phyloP scores from a whole-genome alignment of 1,139 yeast species.

The Diutina neorugosa region DNA sequence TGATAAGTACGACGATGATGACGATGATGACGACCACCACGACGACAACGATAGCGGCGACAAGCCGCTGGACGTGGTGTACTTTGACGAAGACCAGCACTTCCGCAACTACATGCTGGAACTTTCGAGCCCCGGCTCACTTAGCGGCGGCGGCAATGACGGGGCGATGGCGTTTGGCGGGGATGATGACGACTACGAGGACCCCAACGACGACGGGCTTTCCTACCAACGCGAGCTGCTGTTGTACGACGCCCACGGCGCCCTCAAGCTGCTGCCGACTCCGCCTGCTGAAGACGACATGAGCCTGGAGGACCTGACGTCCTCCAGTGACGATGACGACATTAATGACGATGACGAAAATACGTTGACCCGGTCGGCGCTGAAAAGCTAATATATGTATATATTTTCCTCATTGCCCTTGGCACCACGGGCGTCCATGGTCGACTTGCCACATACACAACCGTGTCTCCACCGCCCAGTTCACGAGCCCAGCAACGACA shows the following conservation, averaged over 20 bases:
- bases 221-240: constrained; percentile 58
- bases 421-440: background rate
- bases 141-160: constrained; percentile 10
- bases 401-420: background rate
- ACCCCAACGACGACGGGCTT: constrained; percentile 74
- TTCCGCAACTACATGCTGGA: constrained; percentile 81
- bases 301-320: background rate
- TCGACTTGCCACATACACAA: constrained; percentile 41
- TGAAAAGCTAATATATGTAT: background rate
- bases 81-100: constrained; percentile 24
- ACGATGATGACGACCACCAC: constrained; percentile 24
- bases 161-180: constrained; percentile 9
- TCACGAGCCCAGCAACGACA: constrained; percentile 66
- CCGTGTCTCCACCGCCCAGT: constrained; percentile 58
- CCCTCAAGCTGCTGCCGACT: constrained; percentile 11
- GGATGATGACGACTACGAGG: constrained; percentile 56
- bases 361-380: constrained; percentile 4
- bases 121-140: constrained; percentile 49
- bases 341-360: constrained; percentile 1
- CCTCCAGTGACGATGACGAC: constrained; percentile 1
- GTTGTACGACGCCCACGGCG: constrained; percentile 36
- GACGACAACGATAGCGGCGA: constrained; percentile 14
- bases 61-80: constrained; percentile 14
- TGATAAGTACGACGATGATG: constrained; percentile 16
- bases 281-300: background rate